Evolutionary conservation across 2,329 filamentous ascomycete species (phyloP).

Genomic region (Cladorrhinum sp.): DNA sequence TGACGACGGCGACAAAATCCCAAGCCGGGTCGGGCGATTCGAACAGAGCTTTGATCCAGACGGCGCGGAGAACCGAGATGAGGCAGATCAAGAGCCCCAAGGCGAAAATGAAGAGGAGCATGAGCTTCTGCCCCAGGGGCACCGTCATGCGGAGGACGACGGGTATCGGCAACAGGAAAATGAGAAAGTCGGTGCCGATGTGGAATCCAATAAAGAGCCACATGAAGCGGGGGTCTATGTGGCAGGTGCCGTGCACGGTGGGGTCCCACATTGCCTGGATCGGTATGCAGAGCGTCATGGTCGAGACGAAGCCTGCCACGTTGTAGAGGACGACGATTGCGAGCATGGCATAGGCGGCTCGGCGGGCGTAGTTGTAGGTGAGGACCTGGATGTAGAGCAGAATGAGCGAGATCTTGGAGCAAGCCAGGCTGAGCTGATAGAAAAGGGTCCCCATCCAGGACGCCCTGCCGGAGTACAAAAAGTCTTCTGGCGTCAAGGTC

Average conservation of each 20-base stretch:
- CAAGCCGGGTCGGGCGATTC: not conserved
- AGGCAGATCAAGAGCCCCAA: not conserved
- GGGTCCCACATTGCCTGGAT: slow-evolving; percentile 9
- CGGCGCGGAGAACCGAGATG: not conserved
- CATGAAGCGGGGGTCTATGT: not conserved
- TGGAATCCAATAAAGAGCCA: slow-evolving; percentile 1
- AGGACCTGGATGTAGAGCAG: slow-evolving; percentile 23
- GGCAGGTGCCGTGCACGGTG: not conserved
- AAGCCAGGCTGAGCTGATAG: slow-evolving; percentile 9
- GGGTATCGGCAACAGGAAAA: not conserved
- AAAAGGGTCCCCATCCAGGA: not conserved
- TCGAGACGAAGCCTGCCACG: slow-evolving; percentile 10
- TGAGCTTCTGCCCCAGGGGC: not conserved
- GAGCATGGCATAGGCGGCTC: slow-evolving; percentile 15
- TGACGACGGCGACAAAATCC: not conserved
- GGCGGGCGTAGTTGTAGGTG: slow-evolving; percentile 16
- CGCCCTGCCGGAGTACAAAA: not conserved
- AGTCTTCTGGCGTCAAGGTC: not conserved
- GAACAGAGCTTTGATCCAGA: not conserved
- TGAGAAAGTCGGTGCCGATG: slow-evolving; percentile 14
- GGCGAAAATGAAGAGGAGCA: not conserved
- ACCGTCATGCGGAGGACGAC: not conserved
- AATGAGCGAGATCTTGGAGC: slow-evolving; percentile 21
- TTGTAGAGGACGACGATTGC: slow-evolving; percentile 11
- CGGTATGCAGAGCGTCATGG: slow-evolving; percentile 12